Base-by-base conservation (phyloP, 352 stramenopile genomes). In the Pythium phragmiticola region DNA sequence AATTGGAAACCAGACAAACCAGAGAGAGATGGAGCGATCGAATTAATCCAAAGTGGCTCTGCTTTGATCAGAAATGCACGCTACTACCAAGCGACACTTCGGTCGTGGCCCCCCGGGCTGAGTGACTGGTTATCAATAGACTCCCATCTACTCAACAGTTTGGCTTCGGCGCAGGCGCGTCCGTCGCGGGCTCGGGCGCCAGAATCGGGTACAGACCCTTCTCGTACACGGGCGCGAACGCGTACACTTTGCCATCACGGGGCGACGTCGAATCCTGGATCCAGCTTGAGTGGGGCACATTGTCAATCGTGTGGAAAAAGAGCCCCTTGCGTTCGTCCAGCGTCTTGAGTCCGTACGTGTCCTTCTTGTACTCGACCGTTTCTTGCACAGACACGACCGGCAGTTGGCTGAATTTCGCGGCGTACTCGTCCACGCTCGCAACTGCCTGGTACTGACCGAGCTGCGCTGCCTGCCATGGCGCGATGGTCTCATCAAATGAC, bases 161-260 rank as follows among this genome's bases (percentile, higher is more conserved):
- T 19, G 19, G n/a, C 45, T 13, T 34, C 21, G 45, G 45, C 7
- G 45, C 13, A 26, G 49, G 12, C 28, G 28, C 13, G 16, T 21
- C 12, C 30, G 11, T n/a, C 11, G 17, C 34, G 26, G 26, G 26
- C 21, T 48, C 43, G 48, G 60, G 28, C 51, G 39, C 53, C 4
- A 68, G 47, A 4, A 69, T 47, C 11, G 67, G 63, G 54, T 77
- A 79, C 33, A 86, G 55, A 57, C 74, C 33, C 26, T 78, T 58
- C 53, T 84, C 70, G 37, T 79, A 85, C 33, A 85, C 65, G 1
- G 47, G 37, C 46, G 57, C 51, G 67, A 77, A 88, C 53, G 67
- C 54, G 34, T 77, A 84, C 39, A 36, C 28, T 14, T 37, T 60
- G 42, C 26, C 63, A 8, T 9, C 47, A 0, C 45, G 52, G 0